Evolutionary conservation across 371 early-diverging fungal genomes (phyloP).

Genomic region (Mucor piriformis): DNA sequence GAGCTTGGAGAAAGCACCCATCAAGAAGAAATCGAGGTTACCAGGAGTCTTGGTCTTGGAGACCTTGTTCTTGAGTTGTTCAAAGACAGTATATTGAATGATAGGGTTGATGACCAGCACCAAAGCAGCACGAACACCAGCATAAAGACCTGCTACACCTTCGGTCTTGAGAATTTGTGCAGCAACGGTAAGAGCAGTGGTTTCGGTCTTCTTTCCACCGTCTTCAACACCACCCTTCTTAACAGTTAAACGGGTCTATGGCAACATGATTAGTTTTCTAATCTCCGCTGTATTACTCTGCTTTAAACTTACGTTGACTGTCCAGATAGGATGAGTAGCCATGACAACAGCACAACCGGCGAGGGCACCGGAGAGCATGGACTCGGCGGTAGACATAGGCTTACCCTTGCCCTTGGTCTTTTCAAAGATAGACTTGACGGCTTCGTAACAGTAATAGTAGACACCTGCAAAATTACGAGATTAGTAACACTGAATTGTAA

Average conservation of each 20-base stretch:
- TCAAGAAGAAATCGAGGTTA: conserved; percentile 89
- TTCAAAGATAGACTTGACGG: conserved; percentile 84
- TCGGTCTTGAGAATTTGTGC: conserved; percentile 82
- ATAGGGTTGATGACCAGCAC: conserved; percentile 97
- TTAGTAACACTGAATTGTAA: not conserved
- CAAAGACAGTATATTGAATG: conserved; percentile 97
- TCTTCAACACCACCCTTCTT: conserved; percentile 59
- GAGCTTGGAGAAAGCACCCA: conserved; percentile 94
- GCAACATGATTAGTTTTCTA: not conserved
- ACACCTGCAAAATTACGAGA: conserved; percentile 45
- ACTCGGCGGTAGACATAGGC: conserved; percentile 81
- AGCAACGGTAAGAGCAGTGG: conserved; percentile 53
- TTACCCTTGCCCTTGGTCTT: conserved; percentile 55
- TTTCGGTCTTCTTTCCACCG: conserved; percentile 40
- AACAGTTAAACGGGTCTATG: conserved; percentile 69
- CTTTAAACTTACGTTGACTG: conserved; percentile 76
- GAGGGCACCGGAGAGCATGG: conserved; percentile 90
- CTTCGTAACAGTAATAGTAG: conserved; percentile 95
- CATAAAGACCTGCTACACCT: conserved; percentile 85
- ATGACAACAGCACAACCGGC: conserved; percentile 88
- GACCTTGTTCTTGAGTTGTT: conserved; percentile 81
- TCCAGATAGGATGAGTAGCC: conserved; percentile 98
- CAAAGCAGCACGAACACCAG: conserved; percentile 90
- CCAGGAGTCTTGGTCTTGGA: conserved; percentile 61
- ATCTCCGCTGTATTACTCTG: not conserved